Evolutionary conservation across 257 asterid species (phyloP), one percentile per base, ranked within the genome.

Genomic region (Euphrasia confusa): DNA sequence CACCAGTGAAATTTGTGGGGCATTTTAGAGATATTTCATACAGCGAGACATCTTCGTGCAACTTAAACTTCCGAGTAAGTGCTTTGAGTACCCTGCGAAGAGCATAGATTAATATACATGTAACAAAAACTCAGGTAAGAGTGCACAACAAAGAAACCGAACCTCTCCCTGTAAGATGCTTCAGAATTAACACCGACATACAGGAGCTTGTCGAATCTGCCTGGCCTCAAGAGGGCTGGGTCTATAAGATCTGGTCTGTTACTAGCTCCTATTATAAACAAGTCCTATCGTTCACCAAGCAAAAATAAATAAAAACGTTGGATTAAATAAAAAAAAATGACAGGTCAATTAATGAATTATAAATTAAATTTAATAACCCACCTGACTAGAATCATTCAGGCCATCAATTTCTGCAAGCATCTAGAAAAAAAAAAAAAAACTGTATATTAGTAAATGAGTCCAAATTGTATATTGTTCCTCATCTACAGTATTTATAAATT

Each of bases 341-440:
- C 49, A 24, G 14, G 4, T 45, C 35, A 69, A 57, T 6, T 37
- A 66, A 47, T 49, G 45, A 58, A 6, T 58, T 60, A 35, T 42
- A 28, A 2, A 30, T 30, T n/a, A 40, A 11, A 14, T 44, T 11
- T 14, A 63, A 35, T n/a, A 48, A 50, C 77, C 14, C 26, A 88
- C 98, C 96, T 93, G 99, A 48, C 87, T 67, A 63, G 94, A 80
- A 81, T 93, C 99, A 45, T 74, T 85, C 72, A 93, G 82, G 72
- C 97, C 99, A 75, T 89, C 99, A 64, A 92, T 89, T 80, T 89
- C 96, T 50, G 97, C 97, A 68, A 93, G 97, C 99, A 93, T 89
- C 97, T 92, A 64, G 42, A 77, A 54, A 52, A 13, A 48, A 58
- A 13, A 48, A 58, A 24, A 47, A 74, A 73, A 21, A 21, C 18